Evolutionary conservation across 129 eudicot species (phyloP).

Genomic region (Calendula officinalis): DNA sequence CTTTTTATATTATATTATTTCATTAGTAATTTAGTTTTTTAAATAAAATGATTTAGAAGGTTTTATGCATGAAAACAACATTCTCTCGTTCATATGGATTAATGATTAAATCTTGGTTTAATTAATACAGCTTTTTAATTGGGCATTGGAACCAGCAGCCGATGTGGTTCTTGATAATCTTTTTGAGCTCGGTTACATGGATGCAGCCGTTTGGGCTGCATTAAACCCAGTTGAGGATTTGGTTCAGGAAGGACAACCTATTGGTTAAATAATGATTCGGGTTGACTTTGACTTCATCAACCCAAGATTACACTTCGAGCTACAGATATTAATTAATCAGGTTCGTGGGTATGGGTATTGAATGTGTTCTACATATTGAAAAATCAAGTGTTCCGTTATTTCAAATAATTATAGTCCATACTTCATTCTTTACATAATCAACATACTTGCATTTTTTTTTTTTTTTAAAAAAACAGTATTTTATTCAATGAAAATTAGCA

Average conservation of each 20-base stretch:
- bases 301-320: neutral
- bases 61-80: too few relatives aligned
- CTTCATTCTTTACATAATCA: constrained; percentile 6
- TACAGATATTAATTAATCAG: neutral
- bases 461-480: neutral
- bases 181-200: constrained; percentile 67
- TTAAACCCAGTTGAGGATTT: constrained; percentile 60
- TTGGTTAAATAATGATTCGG: constrained; percentile 17
- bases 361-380: constrained; percentile 1
- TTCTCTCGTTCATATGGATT: too few relatives aligned
- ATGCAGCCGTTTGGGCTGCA: constrained; percentile 77
- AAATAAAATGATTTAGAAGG: too few relatives aligned
- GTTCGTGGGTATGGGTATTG: too few relatives aligned
- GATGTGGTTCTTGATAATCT: constrained; percentile 72
- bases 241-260: constrained; percentile 43
- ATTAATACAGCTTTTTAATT: constrained; percentile 62
- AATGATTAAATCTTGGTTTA: constrained; percentile 6
- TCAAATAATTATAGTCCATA: constrained; percentile 9
- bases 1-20: neutral
- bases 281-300: neutral
- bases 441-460: too few relatives aligned
- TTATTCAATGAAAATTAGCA: too few relatives aligned
- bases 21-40: neutral
- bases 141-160: constrained; percentile 94
- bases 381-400: constrained; percentile 1